phyloP scores from a whole-genome alignment of 495 filamentous ascomycete genomes.

The Podospora anserina region DNA sequence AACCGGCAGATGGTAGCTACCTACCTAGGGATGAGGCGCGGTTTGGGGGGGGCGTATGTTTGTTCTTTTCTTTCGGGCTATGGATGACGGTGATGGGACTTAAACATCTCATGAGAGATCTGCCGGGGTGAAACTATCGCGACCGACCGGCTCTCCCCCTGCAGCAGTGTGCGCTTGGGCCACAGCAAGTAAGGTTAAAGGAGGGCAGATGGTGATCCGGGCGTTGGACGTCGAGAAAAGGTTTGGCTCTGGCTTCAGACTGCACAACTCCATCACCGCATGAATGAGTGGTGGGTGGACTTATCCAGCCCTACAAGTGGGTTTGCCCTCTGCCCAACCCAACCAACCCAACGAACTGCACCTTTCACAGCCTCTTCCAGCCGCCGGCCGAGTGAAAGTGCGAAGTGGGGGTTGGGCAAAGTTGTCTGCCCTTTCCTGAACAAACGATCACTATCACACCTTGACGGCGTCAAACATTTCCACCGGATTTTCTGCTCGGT shows the following conservation, averaged over 20 bases:
- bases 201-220: neutral
- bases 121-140: conserved; percentile 2
- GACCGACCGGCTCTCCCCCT: neutral
- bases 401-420: neutral
- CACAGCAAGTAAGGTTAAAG: neutral
- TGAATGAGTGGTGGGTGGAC: neutral
- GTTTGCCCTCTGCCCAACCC: neutral
- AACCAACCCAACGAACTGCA: neutral
- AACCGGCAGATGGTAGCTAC: neutral
- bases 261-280: neutral
- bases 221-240: conserved; percentile 1
- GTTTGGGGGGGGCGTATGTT: neutral
- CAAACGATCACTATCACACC: no score
- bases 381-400: neutral
- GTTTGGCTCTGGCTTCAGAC: neutral
- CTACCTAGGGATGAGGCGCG: neutral
- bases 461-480: no score
- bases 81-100: neutral
- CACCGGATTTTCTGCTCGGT: no score
- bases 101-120: neutral
- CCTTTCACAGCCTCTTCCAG: neutral
- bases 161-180: conserved; percentile 1
- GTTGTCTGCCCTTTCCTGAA: no score
- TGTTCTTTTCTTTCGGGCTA: neutral
- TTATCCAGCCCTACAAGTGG: neutral